Percentiles rank a stretch among this genome's conserved stretches.
These are phyloP conservation scores for Sorghum bicolor DNA, from an alignment of 176 grass and related monocot species.

Conservation along the genomic window DNA sequence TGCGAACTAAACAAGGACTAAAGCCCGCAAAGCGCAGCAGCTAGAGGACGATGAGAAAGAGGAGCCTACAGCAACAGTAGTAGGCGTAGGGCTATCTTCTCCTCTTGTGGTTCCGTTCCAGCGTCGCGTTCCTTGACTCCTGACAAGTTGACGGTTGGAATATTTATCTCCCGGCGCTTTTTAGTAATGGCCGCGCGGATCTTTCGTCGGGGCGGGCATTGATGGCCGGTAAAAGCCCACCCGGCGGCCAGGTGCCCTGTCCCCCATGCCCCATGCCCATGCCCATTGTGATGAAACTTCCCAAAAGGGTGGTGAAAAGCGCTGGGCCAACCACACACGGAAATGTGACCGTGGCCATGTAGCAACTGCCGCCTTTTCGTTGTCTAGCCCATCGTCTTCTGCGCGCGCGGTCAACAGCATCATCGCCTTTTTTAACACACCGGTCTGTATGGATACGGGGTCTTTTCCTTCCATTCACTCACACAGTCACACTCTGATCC, in stretches of 20 bases:
- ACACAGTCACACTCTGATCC: no score
- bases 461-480: no score
- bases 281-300: conserved; percentile 25
- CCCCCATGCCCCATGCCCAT: neutral
- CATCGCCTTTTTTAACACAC: no score
- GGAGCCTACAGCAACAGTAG: neutral
- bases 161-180: conserved; percentile 41
- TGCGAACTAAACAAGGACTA: no score
- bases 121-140: neutral
- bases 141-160: conserved; percentile 45
- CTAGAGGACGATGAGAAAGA: no score
- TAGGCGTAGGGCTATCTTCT: no score
- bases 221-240: conserved; percentile 10
- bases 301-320: conserved; percentile 39
- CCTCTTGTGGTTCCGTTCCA: no score
- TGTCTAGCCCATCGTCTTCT: no score
- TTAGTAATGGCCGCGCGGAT: conserved; percentile 1
- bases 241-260: conserved; percentile 27
- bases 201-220: conserved; percentile 16
- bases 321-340: neutral
- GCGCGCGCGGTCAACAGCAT: no score
- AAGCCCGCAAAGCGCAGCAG: no score
- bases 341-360: conserved; percentile 23
- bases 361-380: neutral
- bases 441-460: no score